phyloP scores from a whole-genome alignment of 257 asterid genomes.

The Capsicum rhomboideum region DNA sequence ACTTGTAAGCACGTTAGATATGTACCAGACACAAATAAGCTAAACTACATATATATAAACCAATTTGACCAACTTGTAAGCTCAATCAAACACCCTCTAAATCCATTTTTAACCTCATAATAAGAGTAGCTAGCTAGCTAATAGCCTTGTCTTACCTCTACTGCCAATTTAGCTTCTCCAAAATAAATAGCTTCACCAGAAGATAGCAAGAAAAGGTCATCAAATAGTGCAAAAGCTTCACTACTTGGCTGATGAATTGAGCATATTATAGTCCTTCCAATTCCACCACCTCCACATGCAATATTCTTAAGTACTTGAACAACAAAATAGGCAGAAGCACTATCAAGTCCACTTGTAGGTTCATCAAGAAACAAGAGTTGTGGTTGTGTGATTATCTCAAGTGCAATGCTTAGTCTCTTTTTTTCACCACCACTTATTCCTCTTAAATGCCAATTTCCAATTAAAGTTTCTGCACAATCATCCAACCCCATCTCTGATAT shows the following conservation, averaged over 20 bases:
- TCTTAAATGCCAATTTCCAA: conserved; percentile 88
- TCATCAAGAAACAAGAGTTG: conserved; percentile 66
- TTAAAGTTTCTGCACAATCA: conserved; percentile 61
- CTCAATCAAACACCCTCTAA: too few relatives aligned
- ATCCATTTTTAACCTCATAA: not conserved
- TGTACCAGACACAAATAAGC: not conserved
- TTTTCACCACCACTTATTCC: conserved; percentile 95
- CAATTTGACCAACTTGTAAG: not conserved
- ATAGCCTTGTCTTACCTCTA: conserved; percentile 31
- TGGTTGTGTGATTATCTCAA: conserved; percentile 79
- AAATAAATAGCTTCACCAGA: conserved; percentile 62
- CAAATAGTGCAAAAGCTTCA: conserved; percentile 81
- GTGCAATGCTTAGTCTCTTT: conserved; percentile 82
- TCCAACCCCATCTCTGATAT: conserved; percentile 65
- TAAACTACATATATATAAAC: not conserved
- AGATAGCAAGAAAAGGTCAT: conserved; percentile 68
- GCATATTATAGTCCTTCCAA: conserved; percentile 61
- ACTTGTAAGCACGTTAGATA: not conserved
- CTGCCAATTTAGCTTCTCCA: conserved; percentile 58
- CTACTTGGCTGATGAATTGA: conserved; percentile 95
- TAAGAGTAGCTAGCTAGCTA: too few relatives aligned
- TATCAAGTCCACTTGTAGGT: conserved; percentile 84
- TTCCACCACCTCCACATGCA: conserved; percentile 19
- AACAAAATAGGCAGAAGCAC: conserved; percentile 82
- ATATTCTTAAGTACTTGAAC: conserved; percentile 52